These are phyloP conservation scores for Edaphochlamys debaryana DNA, from an alignment of 139 green algal species.

Conservation along the genomic window DNA sequence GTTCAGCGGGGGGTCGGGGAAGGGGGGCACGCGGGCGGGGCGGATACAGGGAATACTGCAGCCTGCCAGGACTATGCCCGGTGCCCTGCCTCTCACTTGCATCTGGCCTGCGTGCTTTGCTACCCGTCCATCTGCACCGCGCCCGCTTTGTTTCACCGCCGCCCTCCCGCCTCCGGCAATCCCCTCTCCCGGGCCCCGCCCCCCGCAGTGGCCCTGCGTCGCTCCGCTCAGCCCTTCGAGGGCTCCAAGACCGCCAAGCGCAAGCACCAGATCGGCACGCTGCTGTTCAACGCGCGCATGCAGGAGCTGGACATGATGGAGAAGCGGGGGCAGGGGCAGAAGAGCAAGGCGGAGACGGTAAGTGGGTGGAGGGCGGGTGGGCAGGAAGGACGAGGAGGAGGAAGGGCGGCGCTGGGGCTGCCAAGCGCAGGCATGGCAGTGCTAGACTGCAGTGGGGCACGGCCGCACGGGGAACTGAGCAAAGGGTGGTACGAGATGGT, in stretches of 20 bases:
- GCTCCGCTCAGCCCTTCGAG: conserved; percentile 58
- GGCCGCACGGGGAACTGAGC: too few species aligned
- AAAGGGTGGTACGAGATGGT: too few species aligned
- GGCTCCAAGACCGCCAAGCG: conserved; percentile 66
- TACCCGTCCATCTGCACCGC: too few species aligned
- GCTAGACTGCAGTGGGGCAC: too few species aligned
- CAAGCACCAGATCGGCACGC: conserved; percentile 84
- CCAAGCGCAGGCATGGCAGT: too few species aligned
- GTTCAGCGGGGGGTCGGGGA: background rate
- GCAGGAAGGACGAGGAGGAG: background rate
- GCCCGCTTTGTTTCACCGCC: background rate
- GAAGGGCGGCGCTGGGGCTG: background rate
- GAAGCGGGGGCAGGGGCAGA: conserved; percentile 54
- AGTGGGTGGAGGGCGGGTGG: background rate
- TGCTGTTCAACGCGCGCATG: conserved; percentile 75
- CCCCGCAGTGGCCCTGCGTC: conserved; percentile 55
- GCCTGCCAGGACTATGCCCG: too few species aligned
- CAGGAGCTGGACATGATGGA: conserved; percentile 81
- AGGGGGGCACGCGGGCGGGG: background rate
- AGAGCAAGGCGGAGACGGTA: conserved; percentile 81
- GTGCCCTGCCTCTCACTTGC: too few species aligned
- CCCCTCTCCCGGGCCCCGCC: background rate
- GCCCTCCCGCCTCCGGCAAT: background rate
- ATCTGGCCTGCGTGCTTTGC: too few species aligned
- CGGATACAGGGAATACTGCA: background rate